These are phyloP conservation scores for Globisporangium okanoganense DNA, from an alignment of 352 stramenopile genomes.

Conservation along the genomic window DNA sequence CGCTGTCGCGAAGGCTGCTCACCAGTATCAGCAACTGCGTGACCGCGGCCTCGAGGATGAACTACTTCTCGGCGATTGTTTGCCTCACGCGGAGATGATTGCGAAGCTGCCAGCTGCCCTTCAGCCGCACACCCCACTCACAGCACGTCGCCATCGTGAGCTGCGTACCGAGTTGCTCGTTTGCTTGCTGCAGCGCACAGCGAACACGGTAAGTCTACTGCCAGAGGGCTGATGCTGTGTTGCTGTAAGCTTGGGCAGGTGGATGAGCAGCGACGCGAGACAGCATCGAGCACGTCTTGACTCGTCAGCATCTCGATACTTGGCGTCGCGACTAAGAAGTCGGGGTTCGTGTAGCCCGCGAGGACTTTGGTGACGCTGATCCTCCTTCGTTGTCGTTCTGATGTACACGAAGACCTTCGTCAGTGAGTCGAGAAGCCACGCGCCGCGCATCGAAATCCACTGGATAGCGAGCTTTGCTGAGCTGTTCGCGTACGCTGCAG, in stretches of 20 bases:
- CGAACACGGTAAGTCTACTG: not conserved
- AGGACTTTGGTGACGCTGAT: constrained; percentile 21
- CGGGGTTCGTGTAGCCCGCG: constrained; percentile 8
- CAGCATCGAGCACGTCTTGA: not conserved
- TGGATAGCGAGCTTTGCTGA: constrained; percentile 19
- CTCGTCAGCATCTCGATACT: not conserved
- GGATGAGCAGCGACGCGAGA: not conserved
- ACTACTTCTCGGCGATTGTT: not conserved
- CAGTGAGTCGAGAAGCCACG: constrained; percentile 16
- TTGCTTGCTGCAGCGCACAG: not conserved
- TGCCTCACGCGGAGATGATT: not conserved
- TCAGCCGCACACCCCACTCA: not conserved
- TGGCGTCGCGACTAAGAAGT: constrained; percentile 8
- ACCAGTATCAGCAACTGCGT: not conserved
- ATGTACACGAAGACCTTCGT: constrained; percentile 26
- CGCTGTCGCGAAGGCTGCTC: not conserved
- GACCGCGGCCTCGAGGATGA: not conserved
- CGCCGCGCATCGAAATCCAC: constrained; percentile 16
- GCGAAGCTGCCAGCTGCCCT: not conserved
- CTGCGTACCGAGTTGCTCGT: not conserved
- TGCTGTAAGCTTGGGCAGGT: not conserved
- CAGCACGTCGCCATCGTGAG: not conserved
- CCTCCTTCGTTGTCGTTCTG: constrained; percentile 15
- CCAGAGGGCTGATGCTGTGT: not conserved
- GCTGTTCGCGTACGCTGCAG: constrained; percentile 12